Evolutionary conservation across 352 stramenopile species (phyloP), one percentile per base, ranked within the genome.

Genomic region (Blastocystis sp.): DNA sequence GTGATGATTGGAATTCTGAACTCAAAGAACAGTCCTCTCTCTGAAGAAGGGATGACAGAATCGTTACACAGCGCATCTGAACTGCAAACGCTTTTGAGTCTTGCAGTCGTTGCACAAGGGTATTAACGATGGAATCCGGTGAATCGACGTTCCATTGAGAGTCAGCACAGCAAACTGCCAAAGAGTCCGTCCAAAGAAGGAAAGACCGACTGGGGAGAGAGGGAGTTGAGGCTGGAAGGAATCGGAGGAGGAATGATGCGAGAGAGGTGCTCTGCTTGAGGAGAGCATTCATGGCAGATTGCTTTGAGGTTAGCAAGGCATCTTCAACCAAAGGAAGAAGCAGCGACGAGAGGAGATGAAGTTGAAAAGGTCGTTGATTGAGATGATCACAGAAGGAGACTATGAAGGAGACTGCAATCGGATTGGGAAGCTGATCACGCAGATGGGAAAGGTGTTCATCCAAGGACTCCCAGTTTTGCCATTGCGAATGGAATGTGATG

Each of bases 311-410:
- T 18, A n/a, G 7, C 32, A 59, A 59, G n/a, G 2, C 51, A 32
- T 59, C 36, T 36, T 75, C 63, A 21, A 75, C 6, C 40, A 51
- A 9, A 27, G 63, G 63, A 56, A 75, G 46, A 75, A 75, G n/a
- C 2, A 75, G 3, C 0, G 7, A 56, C 24, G 63, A 54, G 21
- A 75, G 32, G 36, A 75, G 24, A 9, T 49, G 36, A 29, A n/a
- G 3, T 51, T 51, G 32, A 36, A 75, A 75, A 53, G 14, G 63
- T 3, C n/a, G 2, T 59, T 11, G 7, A 32, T 59, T 59, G 18
- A 14, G 32, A 59, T 59, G 32, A 59, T 3, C n/a, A 27, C n/a
- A n/a, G n/a, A n/a, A n/a, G n/a, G n/a, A n/a, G 2, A 27, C n/a
- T 18, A 59, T 27, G 32, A 59, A 59, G 51, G 51, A 59, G 4